These are phyloP conservation scores for Starmerella bombicola DNA, from an alignment of 805 yeast genomes.

Conservation along the genomic window DNA sequence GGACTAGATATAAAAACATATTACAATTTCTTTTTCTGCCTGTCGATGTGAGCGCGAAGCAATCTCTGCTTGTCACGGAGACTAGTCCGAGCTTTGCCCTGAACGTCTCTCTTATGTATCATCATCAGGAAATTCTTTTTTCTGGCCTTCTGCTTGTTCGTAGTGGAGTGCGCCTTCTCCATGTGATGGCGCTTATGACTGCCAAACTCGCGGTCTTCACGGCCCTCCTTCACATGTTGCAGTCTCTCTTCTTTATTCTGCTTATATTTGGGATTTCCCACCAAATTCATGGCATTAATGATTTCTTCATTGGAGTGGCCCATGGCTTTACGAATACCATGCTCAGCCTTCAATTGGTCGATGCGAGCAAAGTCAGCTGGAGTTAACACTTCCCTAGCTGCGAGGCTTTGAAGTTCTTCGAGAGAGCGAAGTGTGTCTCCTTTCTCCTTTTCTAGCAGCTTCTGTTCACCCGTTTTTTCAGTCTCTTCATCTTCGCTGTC, in stretches of 20 bases:
- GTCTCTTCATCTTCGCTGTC: constrained; percentile 35
- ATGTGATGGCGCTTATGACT: constrained; percentile 59
- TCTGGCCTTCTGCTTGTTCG: constrained; percentile 90
- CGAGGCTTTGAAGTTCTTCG: constrained; percentile 43
- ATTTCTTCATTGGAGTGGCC: constrained; percentile 55
- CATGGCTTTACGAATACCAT: constrained; percentile 72
- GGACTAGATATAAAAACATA: not conserved
- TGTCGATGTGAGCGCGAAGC: constrained; percentile 70
- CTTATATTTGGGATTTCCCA: constrained; percentile 69
- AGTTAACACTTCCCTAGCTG: constrained; percentile 69
- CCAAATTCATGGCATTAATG: constrained; percentile 65
- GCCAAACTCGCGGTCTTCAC: constrained; percentile 86
- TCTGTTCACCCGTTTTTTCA: constrained; percentile 22
- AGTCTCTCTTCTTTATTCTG: constrained; percentile 82
- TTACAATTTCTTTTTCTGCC: constrained; percentile 78
- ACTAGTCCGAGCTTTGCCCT: constrained; percentile 84
- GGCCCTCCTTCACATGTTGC: constrained; percentile 77
- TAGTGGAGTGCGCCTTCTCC: constrained; percentile 69
- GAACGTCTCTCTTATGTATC: constrained; percentile 89
- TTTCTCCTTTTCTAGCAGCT: constrained; percentile 20
- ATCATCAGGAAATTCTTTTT: constrained; percentile 99
- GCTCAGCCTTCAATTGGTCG: constrained; percentile 72
- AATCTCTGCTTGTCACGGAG: constrained; percentile 82
- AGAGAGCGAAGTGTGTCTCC: constrained; percentile 26
- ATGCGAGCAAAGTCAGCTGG: constrained; percentile 97